Conservation (phyloP, 106 monocot genomes). For the Chionographis japonica region DNA sequence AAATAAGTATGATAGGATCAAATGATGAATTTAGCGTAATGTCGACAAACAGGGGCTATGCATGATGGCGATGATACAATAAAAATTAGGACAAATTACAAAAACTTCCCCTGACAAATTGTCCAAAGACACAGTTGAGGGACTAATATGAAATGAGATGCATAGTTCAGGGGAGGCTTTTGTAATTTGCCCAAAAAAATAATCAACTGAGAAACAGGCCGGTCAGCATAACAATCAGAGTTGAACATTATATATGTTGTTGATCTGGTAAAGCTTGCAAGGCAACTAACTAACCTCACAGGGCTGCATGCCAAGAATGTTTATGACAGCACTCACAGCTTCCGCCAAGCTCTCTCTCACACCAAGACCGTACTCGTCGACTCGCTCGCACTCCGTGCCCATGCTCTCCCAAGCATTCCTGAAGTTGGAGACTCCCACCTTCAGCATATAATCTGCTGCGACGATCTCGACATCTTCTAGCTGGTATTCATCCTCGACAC, state of each 20-base stretch:
- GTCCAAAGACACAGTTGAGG: too few species aligned
- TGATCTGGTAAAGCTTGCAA: background rate
- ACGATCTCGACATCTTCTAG: slow-evolving; percentile 87
- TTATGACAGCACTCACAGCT: slow-evolving; percentile 82
- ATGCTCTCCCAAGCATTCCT: slow-evolving; percentile 92
- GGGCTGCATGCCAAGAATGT: slow-evolving; percentile 92
- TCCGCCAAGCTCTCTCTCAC: slow-evolving; percentile 77
- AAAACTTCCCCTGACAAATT: too few species aligned
- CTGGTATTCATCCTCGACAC: slow-evolving; percentile 97
- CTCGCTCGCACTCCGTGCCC: slow-evolving; percentile 65
- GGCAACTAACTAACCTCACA: slow-evolving; percentile 70
- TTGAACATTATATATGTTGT: background rate
- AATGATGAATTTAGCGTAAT: too few species aligned
- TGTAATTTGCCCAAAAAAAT: too few species aligned
- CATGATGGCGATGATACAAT: too few species aligned
- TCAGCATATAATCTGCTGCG: slow-evolving; percentile 82
- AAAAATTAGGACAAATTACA: too few species aligned
- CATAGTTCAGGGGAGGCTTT: too few species aligned
- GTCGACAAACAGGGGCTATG: too few species aligned
- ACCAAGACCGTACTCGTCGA: slow-evolving; percentile 96
- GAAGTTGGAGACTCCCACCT: slow-evolving; percentile 83
- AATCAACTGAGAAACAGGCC: too few species aligned
- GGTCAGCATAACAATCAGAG: too few species aligned
- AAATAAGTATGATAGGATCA: too few species aligned
- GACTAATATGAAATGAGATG: too few species aligned